Conservation (phyloP, 768 basidiomycete genomes). For the Roridomyces roridus region DNA sequence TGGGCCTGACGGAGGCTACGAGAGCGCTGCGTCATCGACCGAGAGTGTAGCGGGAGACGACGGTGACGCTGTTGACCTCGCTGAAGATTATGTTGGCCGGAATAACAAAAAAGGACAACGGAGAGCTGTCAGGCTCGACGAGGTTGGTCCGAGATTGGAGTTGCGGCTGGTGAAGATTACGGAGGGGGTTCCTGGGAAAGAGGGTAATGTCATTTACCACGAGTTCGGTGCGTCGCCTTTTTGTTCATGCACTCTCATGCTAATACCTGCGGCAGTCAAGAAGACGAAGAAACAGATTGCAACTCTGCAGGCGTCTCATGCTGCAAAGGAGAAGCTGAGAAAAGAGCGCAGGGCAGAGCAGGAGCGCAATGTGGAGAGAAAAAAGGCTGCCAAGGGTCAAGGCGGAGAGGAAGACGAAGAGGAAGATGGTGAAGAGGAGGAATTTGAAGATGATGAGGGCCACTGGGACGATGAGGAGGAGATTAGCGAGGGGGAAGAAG, state of each 20-base stretch:
- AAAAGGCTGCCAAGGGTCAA: constrained; percentile 57
- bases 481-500: constrained; percentile 47
- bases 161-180: constrained; percentile 90
- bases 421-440: constrained; percentile 48
- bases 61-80: constrained; percentile 80
- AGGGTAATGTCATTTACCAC: constrained; percentile 93
- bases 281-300: constrained; percentile 82
- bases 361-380: constrained; percentile 87
- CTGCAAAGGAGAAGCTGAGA: constrained; percentile 75
- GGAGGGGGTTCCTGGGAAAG: constrained; percentile 92
- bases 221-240: constrained; percentile 78
- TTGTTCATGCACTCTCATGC: constrained; percentile 1
- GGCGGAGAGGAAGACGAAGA: constrained; percentile 46
- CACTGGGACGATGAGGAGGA: constrained; percentile 31
- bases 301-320: constrained; percentile 74
- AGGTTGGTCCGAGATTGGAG: constrained; percentile 96
- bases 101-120: constrained; percentile 93
- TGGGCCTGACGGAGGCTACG: constrained; percentile 73
- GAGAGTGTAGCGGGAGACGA: constrained; percentile 89
- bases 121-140: constrained; percentile 90
- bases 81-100: constrained; percentile 93
- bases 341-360: constrained; percentile 88
- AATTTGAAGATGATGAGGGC: constrained; percentile 46
- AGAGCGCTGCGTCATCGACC: constrained; percentile 81
- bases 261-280: constrained; percentile 65